phyloP scores from a whole-genome alignment of 2,329 filamentous ascomycete genomes.

The Fusarium musae region DNA sequence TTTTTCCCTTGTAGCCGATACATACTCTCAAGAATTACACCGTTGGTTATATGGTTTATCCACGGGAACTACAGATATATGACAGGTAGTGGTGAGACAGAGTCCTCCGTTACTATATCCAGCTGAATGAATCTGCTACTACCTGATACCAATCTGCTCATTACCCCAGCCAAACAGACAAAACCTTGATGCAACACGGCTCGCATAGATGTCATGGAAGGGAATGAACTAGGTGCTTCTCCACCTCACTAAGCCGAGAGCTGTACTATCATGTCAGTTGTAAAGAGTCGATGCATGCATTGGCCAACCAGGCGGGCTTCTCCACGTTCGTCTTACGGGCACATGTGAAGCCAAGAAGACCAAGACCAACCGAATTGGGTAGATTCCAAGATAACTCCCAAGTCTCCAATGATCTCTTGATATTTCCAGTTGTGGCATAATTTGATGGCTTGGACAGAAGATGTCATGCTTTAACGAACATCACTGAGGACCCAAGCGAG shows the following conservation, averaged over 20 bases:
- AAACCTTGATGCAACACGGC: background rate
- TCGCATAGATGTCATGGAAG: background rate
- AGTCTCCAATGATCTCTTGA: background rate
- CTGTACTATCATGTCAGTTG: background rate
- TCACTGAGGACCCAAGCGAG: background rate
- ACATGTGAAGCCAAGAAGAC: background rate
- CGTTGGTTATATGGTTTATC: background rate
- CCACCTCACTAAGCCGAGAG: constrained; percentile 12
- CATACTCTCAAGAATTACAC: background rate
- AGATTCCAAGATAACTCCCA: background rate
- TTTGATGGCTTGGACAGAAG: background rate
- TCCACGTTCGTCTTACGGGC: background rate
- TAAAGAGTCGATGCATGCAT: constrained; percentile 7
- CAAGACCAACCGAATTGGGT: background rate
- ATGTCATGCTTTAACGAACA: background rate
- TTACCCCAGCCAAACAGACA: background rate
- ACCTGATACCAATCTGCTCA: background rate
- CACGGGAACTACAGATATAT: background rate
- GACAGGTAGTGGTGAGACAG: background rate
- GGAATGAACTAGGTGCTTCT: background rate
- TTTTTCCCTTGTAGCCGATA: background rate
- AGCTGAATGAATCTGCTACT: background rate
- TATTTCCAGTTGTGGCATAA: background rate
- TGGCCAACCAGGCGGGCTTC: constrained; percentile 17
- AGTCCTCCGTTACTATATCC: background rate